Conservation (phyloP, 163 green algal genomes). For the Chloroidium sp. region DNA sequence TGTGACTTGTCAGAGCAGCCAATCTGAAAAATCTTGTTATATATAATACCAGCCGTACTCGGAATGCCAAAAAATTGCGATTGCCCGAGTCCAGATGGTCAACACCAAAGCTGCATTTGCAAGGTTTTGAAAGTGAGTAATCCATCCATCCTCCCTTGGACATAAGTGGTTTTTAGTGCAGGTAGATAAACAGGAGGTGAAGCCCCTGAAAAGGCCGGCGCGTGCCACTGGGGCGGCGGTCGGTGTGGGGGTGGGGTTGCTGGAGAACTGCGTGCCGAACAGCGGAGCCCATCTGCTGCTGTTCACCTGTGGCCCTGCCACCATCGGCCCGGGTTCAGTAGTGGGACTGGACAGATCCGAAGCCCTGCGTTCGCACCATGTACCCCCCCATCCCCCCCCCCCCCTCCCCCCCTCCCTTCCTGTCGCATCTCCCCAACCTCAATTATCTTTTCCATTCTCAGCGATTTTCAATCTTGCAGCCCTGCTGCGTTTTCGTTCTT, state of each 20-base stretch:
- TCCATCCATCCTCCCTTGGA: neutral
- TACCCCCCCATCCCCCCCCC: neutral
- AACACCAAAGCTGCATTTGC: no score
- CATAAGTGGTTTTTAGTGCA: neutral
- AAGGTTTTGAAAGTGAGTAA: no score
- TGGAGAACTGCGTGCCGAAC: constrained; percentile 27
- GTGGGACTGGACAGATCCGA: constrained; percentile 41
- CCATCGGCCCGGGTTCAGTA: constrained; percentile 39
- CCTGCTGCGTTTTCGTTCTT: no score
- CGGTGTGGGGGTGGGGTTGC: constrained; percentile 25
- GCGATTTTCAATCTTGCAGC: no score
- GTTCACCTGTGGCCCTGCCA: constrained; percentile 41
- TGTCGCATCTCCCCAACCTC: no score
- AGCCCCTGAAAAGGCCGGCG: constrained; percentile 16
- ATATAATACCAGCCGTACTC: no score
- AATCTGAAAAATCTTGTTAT: no score
- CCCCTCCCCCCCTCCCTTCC: no score
- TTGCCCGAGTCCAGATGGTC: no score
- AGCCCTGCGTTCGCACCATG: constrained; percentile 39
- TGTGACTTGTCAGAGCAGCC: no score
- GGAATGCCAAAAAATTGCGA: no score
- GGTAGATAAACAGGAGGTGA: constrained; percentile 14
- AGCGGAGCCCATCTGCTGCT: constrained; percentile 20
- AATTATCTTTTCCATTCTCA: no score
- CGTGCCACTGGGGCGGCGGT: constrained; percentile 42